Conservation (phyloP, 257 asterid genomes). For the Primulina tabacum region DNA sequence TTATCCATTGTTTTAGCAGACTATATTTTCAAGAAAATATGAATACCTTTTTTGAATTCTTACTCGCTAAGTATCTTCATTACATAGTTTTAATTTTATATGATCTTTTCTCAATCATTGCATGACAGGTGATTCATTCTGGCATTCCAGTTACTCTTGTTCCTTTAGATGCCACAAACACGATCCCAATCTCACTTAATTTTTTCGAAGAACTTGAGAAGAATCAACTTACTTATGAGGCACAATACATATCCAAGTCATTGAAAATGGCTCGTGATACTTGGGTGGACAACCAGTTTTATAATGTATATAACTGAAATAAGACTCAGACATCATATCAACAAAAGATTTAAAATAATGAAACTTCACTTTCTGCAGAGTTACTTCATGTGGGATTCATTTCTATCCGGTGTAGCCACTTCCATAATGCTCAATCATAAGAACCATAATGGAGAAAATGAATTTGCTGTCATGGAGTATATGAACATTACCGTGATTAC, state of each 20-base stretch:
- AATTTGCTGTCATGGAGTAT: constrained; percentile 75
- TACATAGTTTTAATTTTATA: neutral
- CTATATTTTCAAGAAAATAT: neutral
- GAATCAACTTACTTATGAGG: constrained; percentile 74
- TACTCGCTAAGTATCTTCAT: neutral
- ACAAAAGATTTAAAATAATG: constrained; percentile 5
- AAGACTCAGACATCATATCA: neutral
- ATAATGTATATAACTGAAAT: constrained; percentile 41
- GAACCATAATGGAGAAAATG: constrained; percentile 55
- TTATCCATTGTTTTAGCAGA: too few relatives aligned
- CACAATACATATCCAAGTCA: constrained; percentile 77
- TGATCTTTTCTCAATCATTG: neutral
- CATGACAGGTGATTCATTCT: constrained; percentile 70
- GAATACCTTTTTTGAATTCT: neutral
- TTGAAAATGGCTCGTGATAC: constrained; percentile 75
- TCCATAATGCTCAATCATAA: constrained; percentile 58
- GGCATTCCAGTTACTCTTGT: constrained; percentile 79
- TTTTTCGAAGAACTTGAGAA: constrained; percentile 56
- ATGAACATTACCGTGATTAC: constrained; percentile 79
- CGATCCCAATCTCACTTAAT: constrained; percentile 54
- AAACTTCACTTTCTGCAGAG: constrained; percentile 47
- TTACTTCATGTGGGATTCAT: constrained; percentile 89
- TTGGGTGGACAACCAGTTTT: constrained; percentile 55
- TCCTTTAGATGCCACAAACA: constrained; percentile 90
- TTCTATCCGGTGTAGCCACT: constrained; percentile 73